These are phyloP conservation scores for Heritiera fomes DNA, from an alignment of 345 rosid genomes.

Conservation along the genomic window DNA sequence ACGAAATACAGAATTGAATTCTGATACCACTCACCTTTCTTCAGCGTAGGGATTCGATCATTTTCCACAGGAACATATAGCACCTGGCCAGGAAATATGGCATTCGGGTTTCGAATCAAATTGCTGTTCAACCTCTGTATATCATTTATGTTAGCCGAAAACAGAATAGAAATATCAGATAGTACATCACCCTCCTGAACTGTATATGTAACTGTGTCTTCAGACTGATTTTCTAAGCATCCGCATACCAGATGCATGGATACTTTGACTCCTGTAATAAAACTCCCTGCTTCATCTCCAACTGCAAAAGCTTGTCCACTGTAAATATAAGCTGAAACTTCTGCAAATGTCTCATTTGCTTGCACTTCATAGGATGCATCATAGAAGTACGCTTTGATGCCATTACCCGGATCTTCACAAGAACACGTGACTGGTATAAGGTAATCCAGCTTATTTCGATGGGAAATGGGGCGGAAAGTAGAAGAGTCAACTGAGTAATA, in stretches of 20 bases:
- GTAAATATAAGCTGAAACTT: slow-evolving; percentile 35
- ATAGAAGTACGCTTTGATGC: slow-evolving; percentile 50
- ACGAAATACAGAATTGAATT: neutral
- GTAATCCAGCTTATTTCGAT: slow-evolving; percentile 34
- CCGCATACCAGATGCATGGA: slow-evolving; percentile 53
- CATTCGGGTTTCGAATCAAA: slow-evolving; percentile 23
- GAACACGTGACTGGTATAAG: slow-evolving; percentile 52
- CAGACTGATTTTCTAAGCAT: slow-evolving; percentile 38
- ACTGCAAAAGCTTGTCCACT: slow-evolving; percentile 47
- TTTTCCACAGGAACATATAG: slow-evolving; percentile 47
- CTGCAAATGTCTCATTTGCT: slow-evolving; percentile 28
- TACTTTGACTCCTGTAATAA: slow-evolving; percentile 15
- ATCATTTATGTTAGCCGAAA: slow-evolving; percentile 33
- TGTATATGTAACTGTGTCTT: slow-evolving; percentile 55
- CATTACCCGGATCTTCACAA: slow-evolving; percentile 32
- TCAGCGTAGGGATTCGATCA: slow-evolving; percentile 26
- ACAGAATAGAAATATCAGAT: slow-evolving; percentile 34
- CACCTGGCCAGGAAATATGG: slow-evolving; percentile 42
- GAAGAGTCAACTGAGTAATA: slow-evolving; percentile 42
- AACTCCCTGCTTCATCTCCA: slow-evolving; percentile 32
- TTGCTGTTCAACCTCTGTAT: slow-evolving; percentile 38
- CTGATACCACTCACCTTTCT: slow-evolving; percentile 30
- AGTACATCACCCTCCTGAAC: slow-evolving; percentile 51
- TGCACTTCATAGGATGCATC: slow-evolving; percentile 34
- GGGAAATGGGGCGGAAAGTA: slow-evolving; percentile 31